Conservation (phyloP, 176 grass and related monocot species). For the Oryza brachyantha region DNA sequence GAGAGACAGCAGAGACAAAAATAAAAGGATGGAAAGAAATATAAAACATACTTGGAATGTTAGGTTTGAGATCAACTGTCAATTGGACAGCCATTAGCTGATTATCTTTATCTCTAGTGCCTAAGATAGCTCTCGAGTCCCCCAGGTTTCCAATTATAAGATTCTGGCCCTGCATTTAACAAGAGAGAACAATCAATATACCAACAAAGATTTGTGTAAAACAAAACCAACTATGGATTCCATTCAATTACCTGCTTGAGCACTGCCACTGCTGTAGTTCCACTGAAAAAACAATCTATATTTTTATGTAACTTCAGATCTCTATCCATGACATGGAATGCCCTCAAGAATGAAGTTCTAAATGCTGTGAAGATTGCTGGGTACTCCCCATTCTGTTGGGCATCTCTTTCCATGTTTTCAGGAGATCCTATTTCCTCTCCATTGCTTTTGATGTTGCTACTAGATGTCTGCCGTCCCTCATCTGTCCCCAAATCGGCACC, state of each 20-base stretch:
- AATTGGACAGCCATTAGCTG: constrained; percentile 63
- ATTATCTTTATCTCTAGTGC: constrained; percentile 70
- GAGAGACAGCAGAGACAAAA: not conserved
- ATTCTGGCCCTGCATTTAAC: constrained; percentile 43
- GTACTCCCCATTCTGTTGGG: constrained; percentile 49
- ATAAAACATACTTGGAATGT: constrained; percentile 69
- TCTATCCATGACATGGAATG: constrained; percentile 76
- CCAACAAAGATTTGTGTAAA: constrained; percentile 15
- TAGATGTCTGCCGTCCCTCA: constrained; percentile 33
- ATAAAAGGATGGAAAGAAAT: constrained; percentile 6
- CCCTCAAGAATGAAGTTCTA: constrained; percentile 67
- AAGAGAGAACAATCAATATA: constrained; percentile 13
- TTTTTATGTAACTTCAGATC: constrained; percentile 72
- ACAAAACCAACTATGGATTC: not conserved
- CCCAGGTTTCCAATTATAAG: constrained; percentile 79
- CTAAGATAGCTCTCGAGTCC: constrained; percentile 75
- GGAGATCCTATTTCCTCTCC: constrained; percentile 36
- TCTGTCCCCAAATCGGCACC: constrained; percentile 38
- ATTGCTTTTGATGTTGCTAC: constrained; percentile 43
- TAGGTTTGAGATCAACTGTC: constrained; percentile 87
- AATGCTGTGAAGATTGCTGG: constrained; percentile 51
- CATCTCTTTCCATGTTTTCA: constrained; percentile 25
- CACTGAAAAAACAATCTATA: constrained; percentile 88
- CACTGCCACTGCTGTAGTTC: constrained; percentile 80
- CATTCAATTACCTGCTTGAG: constrained; percentile 69